Evolutionary conservation across 495 filamentous ascomycete genomes (phyloP).

Genomic region (Podospora anserina): DNA sequence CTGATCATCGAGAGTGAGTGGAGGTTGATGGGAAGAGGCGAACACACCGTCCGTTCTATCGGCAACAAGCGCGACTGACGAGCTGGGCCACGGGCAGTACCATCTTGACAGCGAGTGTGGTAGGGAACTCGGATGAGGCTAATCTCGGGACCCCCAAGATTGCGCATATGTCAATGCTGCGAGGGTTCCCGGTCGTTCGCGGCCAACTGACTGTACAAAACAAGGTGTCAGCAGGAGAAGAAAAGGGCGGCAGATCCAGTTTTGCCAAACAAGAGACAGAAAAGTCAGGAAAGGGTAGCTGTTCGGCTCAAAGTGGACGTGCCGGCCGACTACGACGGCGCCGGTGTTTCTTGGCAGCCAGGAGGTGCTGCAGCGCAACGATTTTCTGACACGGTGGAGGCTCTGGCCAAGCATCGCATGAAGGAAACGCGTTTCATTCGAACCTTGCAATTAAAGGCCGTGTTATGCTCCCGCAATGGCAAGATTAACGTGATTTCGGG

Average conservation of each 20-base stretch:
- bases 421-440: slow-evolving; percentile 47
- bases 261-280: background rate
- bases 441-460: slow-evolving; percentile 50
- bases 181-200: slow-evolving; percentile 10
- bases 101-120: slow-evolving; percentile 12
- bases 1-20: slow-evolving; percentile 16
- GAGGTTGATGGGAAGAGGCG: background rate
- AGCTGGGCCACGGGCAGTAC: slow-evolving; percentile 31
- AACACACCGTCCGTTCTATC: slow-evolving; percentile 10
- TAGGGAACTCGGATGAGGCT: slow-evolving; percentile 23
- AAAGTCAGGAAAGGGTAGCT: slow-evolving; percentile 12
- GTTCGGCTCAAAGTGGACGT: background rate
- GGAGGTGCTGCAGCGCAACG: slow-evolving; percentile 11
- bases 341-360: slow-evolving; percentile 26
- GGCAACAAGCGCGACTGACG: slow-evolving; percentile 21
- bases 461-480: slow-evolving; percentile 42
- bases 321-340: slow-evolving; percentile 14
- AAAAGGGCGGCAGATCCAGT: background rate
- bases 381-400: slow-evolving; percentile 26
- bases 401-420: slow-evolving; percentile 39
- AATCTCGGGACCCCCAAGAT: slow-evolving; percentile 42
- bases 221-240: slow-evolving; percentile 1
- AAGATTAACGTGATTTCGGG: slow-evolving; percentile 42
- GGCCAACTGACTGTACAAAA: background rate
- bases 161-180: slow-evolving; percentile 45